Percentiles rank a stretch among this genome's conserved stretches.
phyloP scores from a whole-genome alignment of 345 rosid genomes.

The Jatropha curcas region DNA sequence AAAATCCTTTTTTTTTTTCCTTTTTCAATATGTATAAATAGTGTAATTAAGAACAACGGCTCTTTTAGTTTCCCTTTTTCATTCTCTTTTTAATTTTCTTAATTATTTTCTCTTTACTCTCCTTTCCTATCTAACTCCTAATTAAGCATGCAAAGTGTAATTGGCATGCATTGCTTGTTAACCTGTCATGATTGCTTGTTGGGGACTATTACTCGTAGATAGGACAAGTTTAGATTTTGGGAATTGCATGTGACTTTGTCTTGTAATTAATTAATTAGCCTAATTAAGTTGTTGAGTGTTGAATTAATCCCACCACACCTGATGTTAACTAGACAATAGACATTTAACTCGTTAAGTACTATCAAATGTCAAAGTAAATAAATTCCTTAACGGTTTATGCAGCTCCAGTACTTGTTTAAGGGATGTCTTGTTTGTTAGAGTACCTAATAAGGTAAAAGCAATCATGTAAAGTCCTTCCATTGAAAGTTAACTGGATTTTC shows the following conservation, averaged over 20 bases:
- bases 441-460: no score
- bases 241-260: conserved; percentile 1
- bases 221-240: background rate
- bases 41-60: no score
- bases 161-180: background rate
- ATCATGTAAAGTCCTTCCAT: no score
- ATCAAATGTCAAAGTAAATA: background rate
- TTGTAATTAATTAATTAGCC: background rate
- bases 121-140: background rate
- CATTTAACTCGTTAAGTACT: background rate
- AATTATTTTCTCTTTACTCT: background rate
- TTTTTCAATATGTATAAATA: no score
- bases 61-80: background rate
- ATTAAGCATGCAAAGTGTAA: background rate
- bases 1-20: no score
- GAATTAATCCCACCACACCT: no score
- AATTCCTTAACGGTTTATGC: background rate
- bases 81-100: no score
- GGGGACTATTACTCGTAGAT: background rate
- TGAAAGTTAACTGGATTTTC: no score
- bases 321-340: no score
- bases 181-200: background rate
- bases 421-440: background rate
- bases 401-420: background rate
- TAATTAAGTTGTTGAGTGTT: background rate